Evolutionary conservation across 352 stramenopile species (phyloP).

Genomic region (Phytophthora citricola): DNA sequence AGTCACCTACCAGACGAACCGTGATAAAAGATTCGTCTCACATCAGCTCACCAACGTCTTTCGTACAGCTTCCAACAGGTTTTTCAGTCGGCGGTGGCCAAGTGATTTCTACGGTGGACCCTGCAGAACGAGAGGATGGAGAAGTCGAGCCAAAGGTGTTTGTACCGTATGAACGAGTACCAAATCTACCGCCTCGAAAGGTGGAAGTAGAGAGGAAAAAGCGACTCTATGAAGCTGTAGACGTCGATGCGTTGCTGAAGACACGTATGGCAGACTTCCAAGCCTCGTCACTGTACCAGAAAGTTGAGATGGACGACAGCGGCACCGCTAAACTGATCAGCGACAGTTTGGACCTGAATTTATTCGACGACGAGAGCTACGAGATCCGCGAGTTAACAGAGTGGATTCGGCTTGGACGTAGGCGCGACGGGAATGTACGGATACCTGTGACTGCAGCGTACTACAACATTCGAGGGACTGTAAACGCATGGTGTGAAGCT

Average conservation of each 20-base stretch:
- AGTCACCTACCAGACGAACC: conserved; percentile 39
- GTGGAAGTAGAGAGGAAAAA: conserved; percentile 81
- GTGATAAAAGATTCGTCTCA: conserved; percentile 49
- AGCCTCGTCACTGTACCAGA: conserved; percentile 40
- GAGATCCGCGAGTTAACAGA: conserved; percentile 68
- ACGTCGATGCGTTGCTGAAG: conserved; percentile 55
- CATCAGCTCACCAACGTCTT: conserved; percentile 46
- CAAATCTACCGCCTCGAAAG: conserved; percentile 61
- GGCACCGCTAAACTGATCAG: conserved; percentile 62
- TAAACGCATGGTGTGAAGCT: conserved; percentile 71
- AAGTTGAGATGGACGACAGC: conserved; percentile 53
- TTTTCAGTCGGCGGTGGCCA: conserved; percentile 62
- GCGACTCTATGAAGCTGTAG: conserved; percentile 55
- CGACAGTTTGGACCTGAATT: conserved; percentile 62
- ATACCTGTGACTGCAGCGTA: conserved; percentile 75
- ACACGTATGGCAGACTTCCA: conserved; percentile 53
- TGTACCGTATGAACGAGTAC: conserved; percentile 65
- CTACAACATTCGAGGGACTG: conserved; percentile 66
- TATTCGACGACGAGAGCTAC: conserved; percentile 87
- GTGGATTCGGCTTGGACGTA: conserved; percentile 68
- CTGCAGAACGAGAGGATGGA: conserved; percentile 52
- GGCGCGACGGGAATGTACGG: conserved; percentile 53
- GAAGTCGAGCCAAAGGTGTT: conserved; percentile 81
- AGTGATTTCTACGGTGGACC: conserved; percentile 48
- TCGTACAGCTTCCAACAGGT: conserved; percentile 41